These are phyloP conservation scores for Strobilomyces confusus DNA, from an alignment of 768 basidiomycete genomes.

Conservation along the genomic window DNA sequence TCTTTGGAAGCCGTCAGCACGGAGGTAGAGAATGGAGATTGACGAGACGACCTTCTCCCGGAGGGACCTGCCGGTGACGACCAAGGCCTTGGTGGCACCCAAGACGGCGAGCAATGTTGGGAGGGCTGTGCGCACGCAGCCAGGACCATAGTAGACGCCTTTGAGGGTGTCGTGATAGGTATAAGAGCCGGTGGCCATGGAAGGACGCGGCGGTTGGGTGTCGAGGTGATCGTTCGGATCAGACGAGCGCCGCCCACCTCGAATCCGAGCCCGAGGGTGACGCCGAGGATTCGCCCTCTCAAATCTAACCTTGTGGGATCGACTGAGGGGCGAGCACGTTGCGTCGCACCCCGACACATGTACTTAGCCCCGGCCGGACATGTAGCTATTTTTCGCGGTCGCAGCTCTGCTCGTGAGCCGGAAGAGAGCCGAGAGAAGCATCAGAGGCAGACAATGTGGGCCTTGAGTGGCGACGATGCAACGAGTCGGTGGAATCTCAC, in stretches of 20 bases:
- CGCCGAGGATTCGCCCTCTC: constrained; percentile 13
- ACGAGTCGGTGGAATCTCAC: too few relatives aligned
- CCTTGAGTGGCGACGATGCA: constrained; percentile 60
- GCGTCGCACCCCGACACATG: background rate
- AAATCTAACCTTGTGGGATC: constrained; percentile 20
- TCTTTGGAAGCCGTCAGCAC: constrained; percentile 21
- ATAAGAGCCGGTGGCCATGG: constrained; percentile 46
- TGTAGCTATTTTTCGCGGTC: constrained; percentile 60
- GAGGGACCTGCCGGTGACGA: constrained; percentile 71
- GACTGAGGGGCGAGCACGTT: constrained; percentile 37
- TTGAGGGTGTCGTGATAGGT: constrained; percentile 65
- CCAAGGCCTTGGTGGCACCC: constrained; percentile 57
- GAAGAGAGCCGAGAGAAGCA: constrained; percentile 68
- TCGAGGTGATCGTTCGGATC: too few relatives aligned
- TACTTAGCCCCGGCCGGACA: constrained; percentile 7
- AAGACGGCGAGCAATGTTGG: constrained; percentile 55
- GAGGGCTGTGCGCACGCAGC: constrained; percentile 56
- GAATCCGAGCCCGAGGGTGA: background rate
- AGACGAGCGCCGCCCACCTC: too few relatives aligned
- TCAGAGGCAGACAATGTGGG: constrained; percentile 59
- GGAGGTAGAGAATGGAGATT: background rate
- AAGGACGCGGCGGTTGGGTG: too few relatives aligned
- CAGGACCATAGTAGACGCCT: constrained; percentile 70
- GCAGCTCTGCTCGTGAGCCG: constrained; percentile 36
- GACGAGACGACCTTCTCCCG: constrained; percentile 47